Base-by-base conservation (phyloP, 129 eudicot genomes). In the Cynara cardunculus region DNA sequence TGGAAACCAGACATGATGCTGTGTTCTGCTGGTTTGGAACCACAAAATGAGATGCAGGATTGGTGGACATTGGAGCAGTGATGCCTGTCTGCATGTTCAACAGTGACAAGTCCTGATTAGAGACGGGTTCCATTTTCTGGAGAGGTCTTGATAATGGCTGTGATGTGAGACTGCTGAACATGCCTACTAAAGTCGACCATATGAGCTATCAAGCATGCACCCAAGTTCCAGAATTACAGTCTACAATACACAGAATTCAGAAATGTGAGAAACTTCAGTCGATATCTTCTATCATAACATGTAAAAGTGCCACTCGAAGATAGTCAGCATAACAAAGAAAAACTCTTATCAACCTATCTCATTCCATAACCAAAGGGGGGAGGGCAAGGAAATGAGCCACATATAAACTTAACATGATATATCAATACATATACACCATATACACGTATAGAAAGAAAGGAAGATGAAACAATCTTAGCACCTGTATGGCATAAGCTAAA, bases 81-180 rank as follows among this genome's bases (percentile, higher is more conserved):
- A 82, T 66, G 21, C 79, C 82, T 34, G 73, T 74, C 59, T 81
- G 82, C 68, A 76, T 83, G 53, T 73, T 75, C 11, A 89, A 71
- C 35, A 78, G 49, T 31, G 91, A 85, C 8, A 78, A 16, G 68
- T 89, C 88, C 64, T 81, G 80, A 49, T 34, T 56, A 44, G 81
- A 68, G 39, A 79, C 19, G 26, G 87, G 83, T 46, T 87, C 89
- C 87, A 82, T 69, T 80, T 83, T 90, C 41, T 74, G 74, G 71
- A 72, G 82, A 25, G 84, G 72, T 69, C 75, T 12, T n/a, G 88
- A 49, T 72, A 86, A 76, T 69, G 82, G 90, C 85, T 80, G 86
- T 7, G 91, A 86, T 37, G 83, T 77, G 49, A 84, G 82, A 79
- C 83, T 79, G 73, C 88, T 85, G 49, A 84, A 91, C 93, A 92